Evolutionary conservation across 805 yeast genomes (phyloP).

Genomic region (Lipomyces yamanashiensis): DNA sequence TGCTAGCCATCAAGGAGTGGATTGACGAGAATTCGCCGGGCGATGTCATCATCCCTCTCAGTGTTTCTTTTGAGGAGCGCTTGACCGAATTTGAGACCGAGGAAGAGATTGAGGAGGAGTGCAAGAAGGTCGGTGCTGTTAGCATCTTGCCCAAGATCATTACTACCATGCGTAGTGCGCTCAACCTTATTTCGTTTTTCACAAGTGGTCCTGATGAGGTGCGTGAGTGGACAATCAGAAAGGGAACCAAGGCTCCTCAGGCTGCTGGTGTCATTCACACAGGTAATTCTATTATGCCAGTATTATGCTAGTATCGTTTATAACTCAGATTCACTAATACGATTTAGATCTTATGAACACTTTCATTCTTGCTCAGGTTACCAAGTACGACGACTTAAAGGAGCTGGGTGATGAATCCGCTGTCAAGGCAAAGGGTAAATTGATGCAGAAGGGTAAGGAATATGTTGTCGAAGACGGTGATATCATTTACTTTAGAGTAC

Average conservation of each 20-base stretch:
- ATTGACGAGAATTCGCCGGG: slow-evolving; percentile 86
- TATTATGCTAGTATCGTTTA: too few species aligned
- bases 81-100: slow-evolving; percentile 85
- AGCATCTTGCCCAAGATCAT: slow-evolving; percentile 88
- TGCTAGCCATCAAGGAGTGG: slow-evolving; percentile 86
- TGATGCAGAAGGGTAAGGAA: slow-evolving; percentile 89
- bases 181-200: slow-evolving; percentile 89
- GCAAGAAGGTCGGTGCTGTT: slow-evolving; percentile 70
- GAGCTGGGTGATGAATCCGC: slow-evolving; percentile 79
- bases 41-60: slow-evolving; percentile 87
- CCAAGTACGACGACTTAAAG: slow-evolving; percentile 78
- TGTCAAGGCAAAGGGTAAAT: slow-evolving; percentile 86
- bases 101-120: slow-evolving; percentile 77
- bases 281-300: background rate
- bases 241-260: slow-evolving; percentile 93
- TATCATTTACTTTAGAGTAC: slow-evolving; percentile 78
- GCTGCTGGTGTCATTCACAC: slow-evolving; percentile 99
- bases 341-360: slow-evolving; percentile 80
- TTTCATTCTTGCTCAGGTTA: slow-evolving; percentile 90
- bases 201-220: slow-evolving; percentile 97
- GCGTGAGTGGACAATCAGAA: slow-evolving; percentile 96
- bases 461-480: slow-evolving; percentile 96
- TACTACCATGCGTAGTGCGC: slow-evolving; percentile 80
- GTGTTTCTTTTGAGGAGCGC: slow-evolving; percentile 90
- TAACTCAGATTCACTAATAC: background rate